phyloP scores from a whole-genome alignment of 2,329 filamentous ascomycete genomes.

The Torrubiella hemipterigena region DNA sequence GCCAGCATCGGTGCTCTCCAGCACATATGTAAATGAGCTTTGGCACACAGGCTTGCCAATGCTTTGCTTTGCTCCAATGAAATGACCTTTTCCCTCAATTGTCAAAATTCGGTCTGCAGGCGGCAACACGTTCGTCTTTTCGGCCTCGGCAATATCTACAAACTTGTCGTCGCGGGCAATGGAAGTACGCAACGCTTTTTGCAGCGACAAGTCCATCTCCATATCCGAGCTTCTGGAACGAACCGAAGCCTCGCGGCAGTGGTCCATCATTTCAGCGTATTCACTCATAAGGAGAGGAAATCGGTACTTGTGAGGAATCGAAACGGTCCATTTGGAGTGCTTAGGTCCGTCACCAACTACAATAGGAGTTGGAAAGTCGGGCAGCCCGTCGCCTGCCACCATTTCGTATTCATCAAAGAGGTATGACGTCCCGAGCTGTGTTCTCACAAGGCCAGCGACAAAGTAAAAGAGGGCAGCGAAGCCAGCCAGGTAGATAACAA shows the following conservation, averaged over 20 bases:
- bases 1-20: conserved; percentile 63
- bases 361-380: conserved; percentile 61
- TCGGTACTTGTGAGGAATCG: conserved; percentile 52
- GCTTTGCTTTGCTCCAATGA: conserved; percentile 35
- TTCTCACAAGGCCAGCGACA: conserved; percentile 14
- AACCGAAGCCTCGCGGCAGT: conserved; percentile 52
- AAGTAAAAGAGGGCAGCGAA: conserved; percentile 41
- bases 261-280: conserved; percentile 57
- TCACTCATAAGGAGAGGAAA: conserved; percentile 57
- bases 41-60: conserved; percentile 48
- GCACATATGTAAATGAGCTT: conserved; percentile 62
- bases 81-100: conserved; percentile 25
- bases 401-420: conserved; percentile 47
- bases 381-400: conserved; percentile 52
- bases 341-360: conserved; percentile 55
- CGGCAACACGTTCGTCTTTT: conserved; percentile 50
- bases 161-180: conserved; percentile 58
- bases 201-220: conserved; percentile 27
- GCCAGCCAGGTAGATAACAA: conserved; percentile 40
- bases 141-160: conserved; percentile 63
- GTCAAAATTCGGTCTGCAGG: conserved; percentile 19
- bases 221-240: conserved; percentile 37
- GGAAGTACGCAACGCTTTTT: no score
- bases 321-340: conserved; percentile 66
- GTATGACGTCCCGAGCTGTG: conserved; percentile 30